These are phyloP conservation scores for Aspergillus sp. DNA, from an alignment of 2,329 filamentous ascomycete species.

Conservation along the genomic window DNA sequence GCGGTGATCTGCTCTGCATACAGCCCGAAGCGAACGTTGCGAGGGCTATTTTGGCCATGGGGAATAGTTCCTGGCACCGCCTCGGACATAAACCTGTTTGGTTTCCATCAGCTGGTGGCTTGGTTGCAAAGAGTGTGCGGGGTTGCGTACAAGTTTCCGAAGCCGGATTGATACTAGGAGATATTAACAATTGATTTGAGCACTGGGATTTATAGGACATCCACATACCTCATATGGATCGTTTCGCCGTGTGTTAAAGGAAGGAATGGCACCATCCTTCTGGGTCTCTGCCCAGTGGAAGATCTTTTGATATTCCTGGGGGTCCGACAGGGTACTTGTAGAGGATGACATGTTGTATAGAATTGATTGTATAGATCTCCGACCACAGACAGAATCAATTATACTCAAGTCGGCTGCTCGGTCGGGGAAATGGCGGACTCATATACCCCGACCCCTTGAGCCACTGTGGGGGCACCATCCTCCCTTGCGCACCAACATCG, in stretches of 20 bases:
- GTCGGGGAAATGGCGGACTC: background rate
- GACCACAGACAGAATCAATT: background rate
- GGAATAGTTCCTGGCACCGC: constrained; percentile 41
- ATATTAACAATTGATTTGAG: constrained; percentile 8
- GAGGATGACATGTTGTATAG: constrained; percentile 25
- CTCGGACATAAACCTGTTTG: constrained; percentile 34
- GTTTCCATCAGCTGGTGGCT: constrained; percentile 28
- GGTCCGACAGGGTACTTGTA: constrained; percentile 24
- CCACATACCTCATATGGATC: constrained; percentile 54
- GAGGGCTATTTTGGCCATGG: constrained; percentile 39
- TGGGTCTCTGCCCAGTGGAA: constrained; percentile 63
- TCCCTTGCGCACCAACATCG: background rate
- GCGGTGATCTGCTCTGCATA: constrained; percentile 53
- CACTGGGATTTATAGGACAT: constrained; percentile 10
- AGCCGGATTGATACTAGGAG: constrained; percentile 56
- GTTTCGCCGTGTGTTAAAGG: constrained; percentile 54
- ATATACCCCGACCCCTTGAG: background rate
- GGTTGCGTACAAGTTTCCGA: constrained; percentile 49
- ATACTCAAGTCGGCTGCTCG: background rate
- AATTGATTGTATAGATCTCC: background rate
- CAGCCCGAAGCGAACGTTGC: constrained; percentile 32
- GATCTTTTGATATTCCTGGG: constrained; percentile 50
- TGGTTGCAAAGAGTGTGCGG: constrained; percentile 12
- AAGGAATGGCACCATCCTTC: constrained; percentile 55
- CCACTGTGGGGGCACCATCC: background rate